phyloP scores from a whole-genome alignment of 495 filamentous ascomycete species.

The Elasticomyces elasticus region DNA sequence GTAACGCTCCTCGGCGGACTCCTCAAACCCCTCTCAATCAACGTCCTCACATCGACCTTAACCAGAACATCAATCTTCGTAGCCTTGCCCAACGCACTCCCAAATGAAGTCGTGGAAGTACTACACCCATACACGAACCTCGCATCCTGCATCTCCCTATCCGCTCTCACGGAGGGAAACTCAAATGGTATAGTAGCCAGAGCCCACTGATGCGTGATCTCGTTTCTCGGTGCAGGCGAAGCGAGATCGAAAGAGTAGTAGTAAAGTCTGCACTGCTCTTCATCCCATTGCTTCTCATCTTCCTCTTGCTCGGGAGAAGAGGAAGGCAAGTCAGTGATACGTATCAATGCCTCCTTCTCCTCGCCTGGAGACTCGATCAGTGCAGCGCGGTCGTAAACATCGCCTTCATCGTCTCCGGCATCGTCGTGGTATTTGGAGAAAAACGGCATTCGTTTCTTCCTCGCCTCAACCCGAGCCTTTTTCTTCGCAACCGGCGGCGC shows the following conservation, averaged over 20 bases:
- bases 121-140: conserved; percentile 50
- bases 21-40: conserved; percentile 38
- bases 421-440: conserved; percentile 30
- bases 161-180: conserved; percentile 46
- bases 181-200: conserved; percentile 53
- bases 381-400: conserved; percentile 12
- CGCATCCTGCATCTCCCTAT: conserved; percentile 42
- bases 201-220: conserved; percentile 50
- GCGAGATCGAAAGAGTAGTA: conserved; percentile 48
- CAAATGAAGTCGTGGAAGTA: conserved; percentile 39
- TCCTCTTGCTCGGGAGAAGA: conserved; percentile 15
- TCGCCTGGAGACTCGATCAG: conserved; percentile 19
- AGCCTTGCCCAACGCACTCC: conserved; percentile 42
- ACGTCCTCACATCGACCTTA: conserved; percentile 43
- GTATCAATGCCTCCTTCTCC: conserved; percentile 11
- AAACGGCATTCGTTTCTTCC: conserved; percentile 25
- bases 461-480: conserved; percentile 17
- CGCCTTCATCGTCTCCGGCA: conserved; percentile 1
- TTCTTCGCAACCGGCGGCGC: conserved; percentile 30
- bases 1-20: conserved; percentile 39
- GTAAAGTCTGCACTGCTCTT: conserved; percentile 56
- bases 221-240: not conserved
- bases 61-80: conserved; percentile 53
- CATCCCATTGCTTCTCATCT: conserved; percentile 28
- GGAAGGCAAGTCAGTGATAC: not conserved